phyloP scores from a whole-genome alignment of 345 rosid genomes.

The Acer negundo region DNA sequence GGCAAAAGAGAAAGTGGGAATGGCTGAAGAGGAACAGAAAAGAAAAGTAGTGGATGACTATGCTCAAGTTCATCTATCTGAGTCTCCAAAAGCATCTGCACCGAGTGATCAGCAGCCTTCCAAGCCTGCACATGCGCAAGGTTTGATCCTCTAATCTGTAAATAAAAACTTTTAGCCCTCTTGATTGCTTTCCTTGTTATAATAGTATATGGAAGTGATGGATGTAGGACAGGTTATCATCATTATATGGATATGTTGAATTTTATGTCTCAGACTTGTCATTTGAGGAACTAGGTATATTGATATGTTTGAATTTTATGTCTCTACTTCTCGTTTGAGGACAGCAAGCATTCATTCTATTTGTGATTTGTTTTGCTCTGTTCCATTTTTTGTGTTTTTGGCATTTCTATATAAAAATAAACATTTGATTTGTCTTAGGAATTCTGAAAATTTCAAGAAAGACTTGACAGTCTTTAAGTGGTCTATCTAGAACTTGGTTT shows the following conservation, averaged over 20 bases:
- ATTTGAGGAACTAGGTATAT: neutral
- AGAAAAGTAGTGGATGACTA: conserved; percentile 83
- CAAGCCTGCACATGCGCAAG: conserved; percentile 56
- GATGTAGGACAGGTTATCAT: conserved; percentile 1
- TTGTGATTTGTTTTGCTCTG: neutral
- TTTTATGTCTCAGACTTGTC: neutral
- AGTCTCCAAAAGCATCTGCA: conserved; percentile 60
- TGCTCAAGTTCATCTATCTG: conserved; percentile 82
- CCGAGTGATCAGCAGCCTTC: conserved; percentile 44
- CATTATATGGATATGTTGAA: conserved; percentile 17
- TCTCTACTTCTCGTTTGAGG: neutral
- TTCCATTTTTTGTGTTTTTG: neutral
- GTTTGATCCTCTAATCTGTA: conserved; percentile 55
- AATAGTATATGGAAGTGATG: conserved; percentile 9
- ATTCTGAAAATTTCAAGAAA: neutral
- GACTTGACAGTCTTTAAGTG: neutral
- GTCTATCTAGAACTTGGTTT: neutral
- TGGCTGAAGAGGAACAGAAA: conserved; percentile 79
- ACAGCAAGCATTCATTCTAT: neutral
- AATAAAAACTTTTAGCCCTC: neutral
- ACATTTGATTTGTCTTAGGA: neutral
- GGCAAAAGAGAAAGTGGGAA: conserved; percentile 85
- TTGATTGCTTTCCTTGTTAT: neutral
- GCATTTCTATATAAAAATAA: too few species aligned
- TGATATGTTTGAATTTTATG: conserved; percentile 12